Evolutionary conservation across 1,139 yeast genomes (phyloP), one percentile per base, ranked within the genome.

Genomic region (Chernovozyma aurita): DNA sequence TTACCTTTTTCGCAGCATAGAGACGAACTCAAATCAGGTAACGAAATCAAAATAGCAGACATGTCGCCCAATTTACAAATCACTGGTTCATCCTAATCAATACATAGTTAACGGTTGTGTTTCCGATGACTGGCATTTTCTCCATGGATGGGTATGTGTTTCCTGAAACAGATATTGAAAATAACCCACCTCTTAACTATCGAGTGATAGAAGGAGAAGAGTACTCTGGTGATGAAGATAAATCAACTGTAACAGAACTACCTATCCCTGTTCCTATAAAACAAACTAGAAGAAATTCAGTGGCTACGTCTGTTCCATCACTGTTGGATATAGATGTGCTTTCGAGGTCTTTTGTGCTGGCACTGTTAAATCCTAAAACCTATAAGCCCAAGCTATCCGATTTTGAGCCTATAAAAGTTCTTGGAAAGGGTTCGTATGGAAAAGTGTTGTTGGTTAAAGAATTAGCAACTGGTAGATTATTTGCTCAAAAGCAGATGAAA

Each of bases 371-470:
- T 13, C 11, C 15, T n/a, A 16, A 6, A 4, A 21, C 27, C 16
- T 56, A 55, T 41, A 55, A 50, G 41, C 73, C 75, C 3, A 57
- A 55, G 15, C 52, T 70, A 11, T 49, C 66, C 1, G 95, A 88
- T 54, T 88, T 88, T 50, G 80, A 76, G 44, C 85, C 85, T 2
- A 61, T 88, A 9, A 83, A 80, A 55, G 94, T 87, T 0, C 65
- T 88, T n/a, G 97, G 97, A 0, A 78, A 80, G 44, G 97, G 97
- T 3, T 88, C 95, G 1, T 88, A 86, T 50, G 97, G 97, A 4
- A 87, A 86, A 54, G 97, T 88, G 2, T 54, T 86, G 16, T 61
- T 88, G 9, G 97, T 88, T 1, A 73, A 80, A 38, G 90, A 86
- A 51, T 59, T 57, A 36, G 49, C 73, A 7, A 78, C 87, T 0